These are phyloP conservation scores for Panellus pusillus DNA, from an alignment of 768 basidiomycete species.

Conservation along the genomic window DNA sequence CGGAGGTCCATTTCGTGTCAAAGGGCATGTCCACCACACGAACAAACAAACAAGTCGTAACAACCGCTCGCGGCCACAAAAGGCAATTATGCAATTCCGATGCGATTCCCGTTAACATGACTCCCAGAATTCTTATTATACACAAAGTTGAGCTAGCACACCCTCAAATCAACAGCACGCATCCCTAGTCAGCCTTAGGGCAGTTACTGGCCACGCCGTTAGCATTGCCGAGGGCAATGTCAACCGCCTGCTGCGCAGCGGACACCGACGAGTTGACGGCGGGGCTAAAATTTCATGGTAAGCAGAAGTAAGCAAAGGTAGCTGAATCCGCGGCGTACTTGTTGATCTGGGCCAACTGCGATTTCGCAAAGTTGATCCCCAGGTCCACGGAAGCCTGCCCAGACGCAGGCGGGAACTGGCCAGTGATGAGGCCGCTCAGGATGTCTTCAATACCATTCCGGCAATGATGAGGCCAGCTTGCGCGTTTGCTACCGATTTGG, in stretches of 20 bases:
- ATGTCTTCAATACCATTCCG: neutral
- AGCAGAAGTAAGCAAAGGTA: neutral
- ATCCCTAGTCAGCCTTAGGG: neutral
- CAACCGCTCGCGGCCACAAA: too few species aligned
- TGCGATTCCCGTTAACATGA: too few species aligned
- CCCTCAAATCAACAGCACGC: neutral
- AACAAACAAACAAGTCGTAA: too few species aligned
- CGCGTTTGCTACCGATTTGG: neutral
- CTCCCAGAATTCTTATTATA: too few species aligned
- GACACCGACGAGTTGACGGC: neutral
- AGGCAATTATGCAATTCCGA: too few species aligned
- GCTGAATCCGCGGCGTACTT: neutral
- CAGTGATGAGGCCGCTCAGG: neutral
- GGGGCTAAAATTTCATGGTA: neutral
- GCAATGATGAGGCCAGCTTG: neutral
- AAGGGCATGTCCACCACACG: too few species aligned
- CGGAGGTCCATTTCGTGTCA: constrained; percentile 28
- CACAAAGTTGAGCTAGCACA: neutral
- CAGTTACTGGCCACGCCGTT: neutral
- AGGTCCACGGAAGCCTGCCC: neutral
- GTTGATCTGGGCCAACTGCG: neutral
- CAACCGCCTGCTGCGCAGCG: neutral
- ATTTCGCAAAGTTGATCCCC: neutral
- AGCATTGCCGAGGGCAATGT: neutral
- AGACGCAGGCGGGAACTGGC: neutral